Percentiles rank a stretch among this genome's conserved stretches.
phyloP scores from a whole-genome alignment of 1,139 yeast species.

The Kodamaea suecica region DNA sequence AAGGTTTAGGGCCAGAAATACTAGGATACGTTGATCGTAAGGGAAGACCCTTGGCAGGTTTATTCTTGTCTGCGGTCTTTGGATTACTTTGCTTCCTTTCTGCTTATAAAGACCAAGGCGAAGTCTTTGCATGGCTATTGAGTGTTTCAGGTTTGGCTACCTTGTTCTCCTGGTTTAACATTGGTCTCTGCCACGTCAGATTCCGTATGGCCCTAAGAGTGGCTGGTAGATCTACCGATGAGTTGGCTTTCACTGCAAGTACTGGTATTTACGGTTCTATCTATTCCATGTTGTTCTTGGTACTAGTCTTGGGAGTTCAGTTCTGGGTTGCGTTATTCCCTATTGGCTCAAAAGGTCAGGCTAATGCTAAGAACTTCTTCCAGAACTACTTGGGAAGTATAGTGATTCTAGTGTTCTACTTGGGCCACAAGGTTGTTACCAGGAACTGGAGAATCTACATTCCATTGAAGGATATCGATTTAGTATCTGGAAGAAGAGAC shows the following conservation, averaged over 20 bases:
- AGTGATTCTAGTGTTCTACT: constrained; percentile 31
- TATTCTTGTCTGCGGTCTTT: constrained; percentile 30
- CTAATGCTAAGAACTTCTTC: constrained; percentile 33
- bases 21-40: constrained; percentile 39
- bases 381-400: constrained; percentile 37
- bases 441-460: constrained; percentile 33
- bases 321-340: constrained; percentile 42
- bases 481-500: constrained; percentile 33
- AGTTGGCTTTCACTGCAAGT: constrained; percentile 27
- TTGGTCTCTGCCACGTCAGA: constrained; percentile 37
- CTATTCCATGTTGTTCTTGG: constrained; percentile 31
- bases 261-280: constrained; percentile 35
- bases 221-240: constrained; percentile 29
- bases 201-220: constrained; percentile 35
- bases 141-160: constrained; percentile 43
- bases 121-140: constrained; percentile 42
- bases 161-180: constrained; percentile 43
- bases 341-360: constrained; percentile 22
- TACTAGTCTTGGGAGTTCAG: constrained; percentile 32
- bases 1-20: constrained; percentile 37
- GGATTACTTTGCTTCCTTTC: constrained; percentile 43
- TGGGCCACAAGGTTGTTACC: constrained; percentile 33
- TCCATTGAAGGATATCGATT: constrained; percentile 28
- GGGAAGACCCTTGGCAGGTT: constrained; percentile 45
- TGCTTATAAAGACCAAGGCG: constrained; percentile 36